Base-by-base conservation (phyloP, 1,284 basidiomycete species). In the Violaceomyces palustris region DNA sequence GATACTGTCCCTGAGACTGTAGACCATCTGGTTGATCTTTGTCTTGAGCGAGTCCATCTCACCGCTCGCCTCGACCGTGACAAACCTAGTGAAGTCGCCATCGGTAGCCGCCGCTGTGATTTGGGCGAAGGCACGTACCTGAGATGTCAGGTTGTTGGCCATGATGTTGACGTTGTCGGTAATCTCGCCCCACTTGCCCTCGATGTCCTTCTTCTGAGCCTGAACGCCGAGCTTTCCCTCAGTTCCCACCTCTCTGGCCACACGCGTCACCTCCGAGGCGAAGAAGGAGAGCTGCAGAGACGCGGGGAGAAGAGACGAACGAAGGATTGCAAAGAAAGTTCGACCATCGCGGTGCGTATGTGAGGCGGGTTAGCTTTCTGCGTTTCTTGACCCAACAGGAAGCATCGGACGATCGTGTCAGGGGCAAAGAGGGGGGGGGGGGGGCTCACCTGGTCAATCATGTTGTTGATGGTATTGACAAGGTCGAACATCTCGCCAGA, bases 41-140 rank as follows among this genome's bases (percentile, higher is more conserved):
- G 90, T 97, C 81, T 98, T 98, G 77, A 99, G 81, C 51, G 88
- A 92, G 77, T 98, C 93, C 94, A 98, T 97, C 76, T 98, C 94
- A 45, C 94, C 94, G 45, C 84, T 87, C 0, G 93, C 94, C 72
- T 98, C 93, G 72, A 99, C 93, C 14, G 94, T 98, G 78, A 98
- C 97, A 79, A 98, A 98, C 17, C 92, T 83, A 17, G 90, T 93
- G 76, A 97, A 98, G 77, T 99, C 94, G 52, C 94, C 94, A 71
- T 97, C 93, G 78, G 93, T 97, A 12, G 94, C 94, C 1, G 94
- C 94, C 0, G 93, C 92, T 0, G 90, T 93, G 69, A 98, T 98
- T 76, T 98, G 93, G 0, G 93, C 94, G 72, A 98, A 98, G 15
- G 94, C 94, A 75, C 94, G 85, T 49, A 98, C 94, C 83, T 98